Conservation (phyloP, 805 yeast genomes). For the Metschnikowia kofuensis region DNA sequence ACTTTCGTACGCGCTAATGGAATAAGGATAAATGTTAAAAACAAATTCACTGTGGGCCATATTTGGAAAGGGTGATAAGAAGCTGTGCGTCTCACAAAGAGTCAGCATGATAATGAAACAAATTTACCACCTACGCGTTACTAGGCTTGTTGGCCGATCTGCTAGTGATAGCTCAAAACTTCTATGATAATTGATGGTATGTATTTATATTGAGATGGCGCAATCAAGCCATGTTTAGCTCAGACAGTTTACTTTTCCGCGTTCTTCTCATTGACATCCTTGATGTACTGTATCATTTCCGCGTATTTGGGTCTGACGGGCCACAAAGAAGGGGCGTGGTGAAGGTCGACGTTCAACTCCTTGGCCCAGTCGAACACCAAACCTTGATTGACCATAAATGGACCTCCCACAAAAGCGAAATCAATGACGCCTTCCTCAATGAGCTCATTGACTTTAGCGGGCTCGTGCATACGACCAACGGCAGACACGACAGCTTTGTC, state of each 20-base stretch:
- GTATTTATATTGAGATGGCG: too few relatives aligned
- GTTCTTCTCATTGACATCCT: background rate
- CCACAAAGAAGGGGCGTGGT: slow-evolving; percentile 26
- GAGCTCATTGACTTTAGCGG: slow-evolving; percentile 18
- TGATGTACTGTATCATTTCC: slow-evolving; percentile 1
- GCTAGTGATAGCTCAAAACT: too few relatives aligned
- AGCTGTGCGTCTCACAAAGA: too few relatives aligned
- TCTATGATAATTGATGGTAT: too few relatives aligned
- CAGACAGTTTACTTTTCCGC: background rate
- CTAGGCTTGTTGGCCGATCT: too few relatives aligned
- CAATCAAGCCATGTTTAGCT: too few relatives aligned
- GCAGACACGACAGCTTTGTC: slow-evolving; percentile 41
- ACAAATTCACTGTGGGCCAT: too few relatives aligned
- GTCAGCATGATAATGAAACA: too few relatives aligned
- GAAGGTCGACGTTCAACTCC: slow-evolving; percentile 40
- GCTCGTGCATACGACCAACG: slow-evolving; percentile 44
- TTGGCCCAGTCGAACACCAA: slow-evolving; percentile 51
- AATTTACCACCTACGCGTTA: too few relatives aligned
- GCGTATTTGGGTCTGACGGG: slow-evolving; percentile 2
- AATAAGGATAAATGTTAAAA: too few relatives aligned
- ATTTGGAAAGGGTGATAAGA: too few relatives aligned
- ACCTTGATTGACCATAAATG: slow-evolving; percentile 48
- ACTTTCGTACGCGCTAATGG: background rate
- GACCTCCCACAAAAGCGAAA: slow-evolving; percentile 44
- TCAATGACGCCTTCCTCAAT: slow-evolving; percentile 47